Evolutionary conservation across 2,329 filamentous ascomycete species (phyloP), one percentile per base, ranked within the genome.

Genomic region (Fusarium sp.): DNA sequence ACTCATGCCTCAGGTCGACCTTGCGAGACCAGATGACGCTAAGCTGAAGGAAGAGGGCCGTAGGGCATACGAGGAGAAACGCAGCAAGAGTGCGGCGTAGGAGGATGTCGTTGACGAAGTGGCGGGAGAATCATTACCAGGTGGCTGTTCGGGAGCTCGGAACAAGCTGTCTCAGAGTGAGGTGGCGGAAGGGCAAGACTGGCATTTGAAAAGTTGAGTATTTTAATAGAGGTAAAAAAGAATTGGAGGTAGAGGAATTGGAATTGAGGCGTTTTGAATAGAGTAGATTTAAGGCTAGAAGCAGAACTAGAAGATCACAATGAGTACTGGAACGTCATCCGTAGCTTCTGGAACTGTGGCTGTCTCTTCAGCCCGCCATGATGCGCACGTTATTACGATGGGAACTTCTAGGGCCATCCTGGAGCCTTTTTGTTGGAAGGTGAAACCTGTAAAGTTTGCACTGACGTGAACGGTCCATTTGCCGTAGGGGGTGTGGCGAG

Each of bases 1-100:
- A 0, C 64, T 85, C 56, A 84, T 85, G 81, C 83, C 82, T 0
- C 83, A 85, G 29, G 77, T 84, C 1, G 80, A 83, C 27, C 73
- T 85, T 27, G 60, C 76, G 12, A 73, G 83, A 8, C 79, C 82
- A 0, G 83, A 84, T 55, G 83, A 84, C 36, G 78, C 73, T 4
- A 79, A 76, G 35, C 66, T 84, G n/a, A 83, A 81, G 58, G 79
- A 83, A 67, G 79, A 80, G 63, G 83, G 80, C 1, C 78, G 75
- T 8, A 71, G 33, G 27, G 70, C 61, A 3, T 73, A 74, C 16
- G 73, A 75, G 8, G 62, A 74, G 62, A 76, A 70, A 11, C 72
- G 51, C 10, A 66, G 29, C 1, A 62, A 62, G 20, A 12, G 2
- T 0, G 4, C 29, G 3, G n/a, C 20, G 35, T 67, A 46, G 11